Evolutionary conservation across 108 stramenopile species (phyloP), one percentile per base, ranked within the genome.

Genomic region (Skeletonema grethae): DNA sequence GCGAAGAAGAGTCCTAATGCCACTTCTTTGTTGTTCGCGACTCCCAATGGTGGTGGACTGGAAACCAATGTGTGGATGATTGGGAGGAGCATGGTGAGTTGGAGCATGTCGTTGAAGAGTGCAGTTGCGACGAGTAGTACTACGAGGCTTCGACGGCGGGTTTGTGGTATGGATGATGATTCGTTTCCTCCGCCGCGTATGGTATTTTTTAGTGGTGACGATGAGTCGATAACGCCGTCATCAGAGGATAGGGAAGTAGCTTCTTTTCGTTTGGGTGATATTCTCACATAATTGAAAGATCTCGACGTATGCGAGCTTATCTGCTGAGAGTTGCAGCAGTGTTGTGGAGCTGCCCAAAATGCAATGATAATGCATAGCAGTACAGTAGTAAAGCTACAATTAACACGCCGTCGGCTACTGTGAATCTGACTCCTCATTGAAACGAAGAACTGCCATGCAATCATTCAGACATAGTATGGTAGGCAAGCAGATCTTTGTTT

Each of bases 21-120:
- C 38, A 63, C 25, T 39, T 61, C 75, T 24, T 70, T 76, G 24
- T 75, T 69, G 25, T 57, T 67, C 9, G 62, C 55, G 11, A 76
- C 69, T 25, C 75, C 75, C 34, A 76, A 32, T 29, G 75, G 75
- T 16, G 75, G 75, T 22, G 75, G 75, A 41, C 67, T 76, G 30
- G 75, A 46, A 15, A 76, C 48, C 18, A 76, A 28, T 34, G 75
- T 76, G 69, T 76, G 75, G 11, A 76, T 76, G 11, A 76, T 76
- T 7, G 75, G 75, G 6, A 76, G 69, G 38, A 76, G 75, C 75
- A 76, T 76, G 9, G 75, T 76, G 6, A 76, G 61, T 63, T 76
- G 75, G 15, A 76, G 75, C 69, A 76, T 70, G 39, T 76, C 75
- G 35, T 76, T 76, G 75, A 76, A 76, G 22, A 76, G 61, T 61